phyloP scores from a whole-genome alignment of 2,329 filamentous ascomycete genomes.

The Phaeosphaeria sp. region DNA sequence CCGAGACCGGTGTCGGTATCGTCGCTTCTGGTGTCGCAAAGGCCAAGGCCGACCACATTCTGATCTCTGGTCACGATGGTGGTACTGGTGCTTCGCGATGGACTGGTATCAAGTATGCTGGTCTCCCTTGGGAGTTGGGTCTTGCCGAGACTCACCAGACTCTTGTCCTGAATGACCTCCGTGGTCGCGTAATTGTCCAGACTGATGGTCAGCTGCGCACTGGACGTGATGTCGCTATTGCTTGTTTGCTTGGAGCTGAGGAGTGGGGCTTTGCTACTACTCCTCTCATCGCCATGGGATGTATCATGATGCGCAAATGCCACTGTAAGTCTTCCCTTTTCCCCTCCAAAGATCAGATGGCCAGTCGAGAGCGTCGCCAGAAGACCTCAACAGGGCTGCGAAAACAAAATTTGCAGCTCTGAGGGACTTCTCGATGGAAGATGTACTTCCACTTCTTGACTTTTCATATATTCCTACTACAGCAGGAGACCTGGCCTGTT shows the following conservation, averaged over 20 bases:
- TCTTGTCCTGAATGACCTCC: constrained; percentile 90
- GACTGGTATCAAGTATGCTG: constrained; percentile 99
- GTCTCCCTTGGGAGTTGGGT: constrained; percentile 95
- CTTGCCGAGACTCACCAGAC: constrained; percentile 98
- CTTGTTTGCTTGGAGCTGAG: constrained; percentile 94
- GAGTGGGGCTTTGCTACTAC: constrained; percentile 97
- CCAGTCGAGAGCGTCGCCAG: no score
- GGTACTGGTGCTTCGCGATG: constrained; percentile 95
- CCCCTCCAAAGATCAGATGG: background rate
- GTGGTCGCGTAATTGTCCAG: constrained; percentile 94
- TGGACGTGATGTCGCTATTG: constrained; percentile 91
- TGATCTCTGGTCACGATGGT: constrained; percentile 96
- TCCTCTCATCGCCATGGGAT: constrained; percentile 94
- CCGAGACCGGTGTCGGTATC: constrained; percentile 96
- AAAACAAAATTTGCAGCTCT: no score
- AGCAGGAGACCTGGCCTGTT: background rate
- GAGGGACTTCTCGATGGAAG: no score
- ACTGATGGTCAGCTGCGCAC: constrained; percentile 94
- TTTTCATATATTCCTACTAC: background rate
- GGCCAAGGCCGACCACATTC: constrained; percentile 94
- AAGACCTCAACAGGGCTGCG: no score
- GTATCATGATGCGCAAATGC: constrained; percentile 90
- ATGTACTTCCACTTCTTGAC: no score
- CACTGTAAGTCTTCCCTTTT: constrained; percentile 5
- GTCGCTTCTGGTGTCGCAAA: constrained; percentile 97